Conservation (phyloP, 1,139 yeast genomes). For the Blastobotrys buckinghamii region DNA sequence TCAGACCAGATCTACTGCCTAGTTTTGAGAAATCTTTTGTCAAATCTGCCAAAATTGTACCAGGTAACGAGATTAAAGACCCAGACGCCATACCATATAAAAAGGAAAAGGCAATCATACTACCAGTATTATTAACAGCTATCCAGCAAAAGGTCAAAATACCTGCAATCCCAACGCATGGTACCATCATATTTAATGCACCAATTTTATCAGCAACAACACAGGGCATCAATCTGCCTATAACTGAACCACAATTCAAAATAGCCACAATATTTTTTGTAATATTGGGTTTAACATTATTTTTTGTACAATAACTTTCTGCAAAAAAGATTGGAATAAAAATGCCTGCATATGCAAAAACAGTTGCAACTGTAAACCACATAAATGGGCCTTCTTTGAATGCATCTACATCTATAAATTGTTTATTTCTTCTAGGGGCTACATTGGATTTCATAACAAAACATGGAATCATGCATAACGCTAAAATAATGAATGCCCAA, state of each 20-base stretch:
- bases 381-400: slow-evolving; percentile 30
- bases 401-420: slow-evolving; percentile 27
- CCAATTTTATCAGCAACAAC: slow-evolving; percentile 43
- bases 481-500: slow-evolving; percentile 29
- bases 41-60: slow-evolving; percentile 43
- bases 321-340: slow-evolving; percentile 35
- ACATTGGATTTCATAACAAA: slow-evolving; percentile 24
- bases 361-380: slow-evolving; percentile 26
- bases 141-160: slow-evolving; percentile 33
- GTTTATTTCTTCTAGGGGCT: slow-evolving; percentile 30
- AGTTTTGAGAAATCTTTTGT: slow-evolving; percentile 39
- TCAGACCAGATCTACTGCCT: slow-evolving; percentile 52
- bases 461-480: slow-evolving; percentile 22
- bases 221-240: slow-evolving; percentile 49
- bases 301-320: slow-evolving; percentile 28
- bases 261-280: slow-evolving; percentile 40
- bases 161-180: slow-evolving; percentile 23
- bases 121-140: slow-evolving; percentile 40
- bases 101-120: slow-evolving; percentile 36
- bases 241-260: slow-evolving; percentile 44
- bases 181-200: slow-evolving; percentile 39
- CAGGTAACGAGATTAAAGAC: slow-evolving; percentile 40
- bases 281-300: slow-evolving; percentile 21
- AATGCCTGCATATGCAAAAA: slow-evolving; percentile 32
- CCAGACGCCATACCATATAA: slow-evolving; percentile 49